A percentile compares a stretch with the other conserved stretches of the same genome.
phyloP scores from a whole-genome alignment of 2,329 filamentous ascomycete genomes.

The Cadophora sp. region DNA sequence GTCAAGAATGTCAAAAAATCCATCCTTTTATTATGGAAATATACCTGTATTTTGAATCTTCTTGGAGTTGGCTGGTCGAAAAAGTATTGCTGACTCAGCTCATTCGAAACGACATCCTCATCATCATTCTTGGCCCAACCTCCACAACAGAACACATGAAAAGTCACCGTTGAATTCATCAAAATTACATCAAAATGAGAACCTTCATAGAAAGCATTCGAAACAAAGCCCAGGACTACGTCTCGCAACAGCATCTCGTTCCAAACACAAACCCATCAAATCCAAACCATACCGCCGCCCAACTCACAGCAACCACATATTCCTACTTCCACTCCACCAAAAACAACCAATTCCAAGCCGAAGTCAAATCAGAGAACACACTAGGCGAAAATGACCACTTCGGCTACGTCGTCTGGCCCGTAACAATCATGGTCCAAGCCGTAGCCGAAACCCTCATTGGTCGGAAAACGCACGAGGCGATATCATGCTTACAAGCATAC shows the following conservation, averaged over 20 bases:
- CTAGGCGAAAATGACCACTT: constrained; percentile 18
- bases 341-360: constrained; percentile 20
- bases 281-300: neutral
- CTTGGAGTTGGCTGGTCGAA: too few species aligned
- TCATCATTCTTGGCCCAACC: neutral
- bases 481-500: constrained; percentile 29
- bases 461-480: constrained; percentile 9
- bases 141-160: neutral
- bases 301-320: constrained; percentile 8
- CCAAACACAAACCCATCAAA: neutral
- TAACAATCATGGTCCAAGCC: constrained; percentile 34
- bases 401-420: constrained; percentile 37
- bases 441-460: constrained; percentile 30
- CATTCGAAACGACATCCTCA: too few species aligned
- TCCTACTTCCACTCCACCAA: constrained; percentile 18
- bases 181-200: neutral
- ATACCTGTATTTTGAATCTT: too few species aligned
- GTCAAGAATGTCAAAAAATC: too few species aligned
- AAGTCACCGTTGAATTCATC: neutral
- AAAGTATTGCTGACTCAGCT: too few species aligned
- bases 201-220: neutral
- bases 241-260: constrained; percentile 2
- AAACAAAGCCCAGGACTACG: constrained; percentile 12
- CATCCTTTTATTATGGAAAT: too few species aligned
- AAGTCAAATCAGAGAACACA: constrained; percentile 19